These are phyloP conservation scores for Chlorella vulgaris DNA, from an alignment of 139 green algal species.

Conservation along the genomic window DNA sequence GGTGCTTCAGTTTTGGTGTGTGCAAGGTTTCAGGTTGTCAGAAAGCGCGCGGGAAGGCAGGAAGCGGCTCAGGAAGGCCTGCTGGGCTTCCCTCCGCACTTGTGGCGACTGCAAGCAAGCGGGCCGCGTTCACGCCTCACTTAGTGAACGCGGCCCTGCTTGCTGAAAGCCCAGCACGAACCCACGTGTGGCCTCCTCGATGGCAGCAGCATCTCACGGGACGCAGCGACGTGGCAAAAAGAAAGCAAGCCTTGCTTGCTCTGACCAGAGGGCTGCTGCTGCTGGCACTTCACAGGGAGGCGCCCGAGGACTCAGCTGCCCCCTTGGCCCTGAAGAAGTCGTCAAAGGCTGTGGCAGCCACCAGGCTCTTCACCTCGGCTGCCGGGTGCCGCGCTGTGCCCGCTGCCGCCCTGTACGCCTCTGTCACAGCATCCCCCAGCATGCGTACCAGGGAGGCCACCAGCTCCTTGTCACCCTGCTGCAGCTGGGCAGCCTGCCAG, in stretches of 20 bases:
- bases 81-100: too few species aligned
- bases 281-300: not conserved
- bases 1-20: too few species aligned
- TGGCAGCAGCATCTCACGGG: too few species aligned
- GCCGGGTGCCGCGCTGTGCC: not conserved
- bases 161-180: too few species aligned
- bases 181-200: too few species aligned
- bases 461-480: conserved; percentile 16
- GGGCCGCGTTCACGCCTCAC: too few species aligned
- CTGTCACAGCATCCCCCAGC: conserved; percentile 30
- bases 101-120: too few species aligned
- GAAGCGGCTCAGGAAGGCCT: too few species aligned
- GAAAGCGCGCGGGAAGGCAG: too few species aligned
- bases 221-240: not conserved
- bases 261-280: not conserved
- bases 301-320: not conserved
- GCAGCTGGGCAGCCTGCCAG: not conserved
- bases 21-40: too few species aligned
- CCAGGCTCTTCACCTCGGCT: conserved; percentile 25
- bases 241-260: not conserved
- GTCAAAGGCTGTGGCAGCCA: conserved; percentile 42
- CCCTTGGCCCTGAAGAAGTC: conserved; percentile 25
- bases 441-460: conserved; percentile 9
- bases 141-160: too few species aligned
- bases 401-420: conserved; percentile 6